These are phyloP conservation scores for Iberis amara DNA, from an alignment of 441 rosid genomes.

Conservation along the genomic window DNA sequence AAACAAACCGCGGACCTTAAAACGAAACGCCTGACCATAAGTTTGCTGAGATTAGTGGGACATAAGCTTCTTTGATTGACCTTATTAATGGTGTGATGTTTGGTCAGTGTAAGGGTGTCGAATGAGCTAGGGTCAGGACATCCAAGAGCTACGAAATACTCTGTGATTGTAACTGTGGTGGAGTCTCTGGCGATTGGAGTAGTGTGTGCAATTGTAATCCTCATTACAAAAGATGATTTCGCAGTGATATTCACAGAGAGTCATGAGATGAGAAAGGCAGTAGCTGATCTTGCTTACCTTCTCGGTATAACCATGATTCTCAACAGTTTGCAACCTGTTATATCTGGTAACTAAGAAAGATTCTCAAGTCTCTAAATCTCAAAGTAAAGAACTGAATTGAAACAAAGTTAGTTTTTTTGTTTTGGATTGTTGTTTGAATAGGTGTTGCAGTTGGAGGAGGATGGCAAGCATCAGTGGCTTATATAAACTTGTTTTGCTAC, in stretches of 20 bases:
- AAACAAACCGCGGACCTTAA: too few relatives aligned
- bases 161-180: conserved; percentile 45
- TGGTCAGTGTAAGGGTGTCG: conserved; percentile 62
- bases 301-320: conserved; percentile 75
- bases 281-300: conserved; percentile 59
- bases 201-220: conserved; percentile 40
- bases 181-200: conserved; percentile 62
- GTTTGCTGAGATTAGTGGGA: too few relatives aligned
- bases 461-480: conserved; percentile 87
- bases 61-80: too few relatives aligned
- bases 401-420: too few relatives aligned
- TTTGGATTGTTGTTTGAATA: conserved; percentile 28
- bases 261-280: conserved; percentile 51
- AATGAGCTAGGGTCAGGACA: conserved; percentile 82
- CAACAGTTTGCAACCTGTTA: conserved; percentile 79
- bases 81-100: too few relatives aligned
- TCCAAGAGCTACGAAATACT: conserved; percentile 78
- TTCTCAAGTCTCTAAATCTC: too few relatives aligned
- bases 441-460: conserved; percentile 95
- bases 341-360: conserved; percentile 75
- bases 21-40: too few relatives aligned
- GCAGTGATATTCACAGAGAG: conserved; percentile 63
- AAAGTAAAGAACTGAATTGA: too few relatives aligned
- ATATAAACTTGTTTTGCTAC: conserved; percentile 71
- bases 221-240: conserved; percentile 50